phyloP scores from a whole-genome alignment of 1,284 basidiomycete species.

The Heterobasidion parviporum region DNA sequence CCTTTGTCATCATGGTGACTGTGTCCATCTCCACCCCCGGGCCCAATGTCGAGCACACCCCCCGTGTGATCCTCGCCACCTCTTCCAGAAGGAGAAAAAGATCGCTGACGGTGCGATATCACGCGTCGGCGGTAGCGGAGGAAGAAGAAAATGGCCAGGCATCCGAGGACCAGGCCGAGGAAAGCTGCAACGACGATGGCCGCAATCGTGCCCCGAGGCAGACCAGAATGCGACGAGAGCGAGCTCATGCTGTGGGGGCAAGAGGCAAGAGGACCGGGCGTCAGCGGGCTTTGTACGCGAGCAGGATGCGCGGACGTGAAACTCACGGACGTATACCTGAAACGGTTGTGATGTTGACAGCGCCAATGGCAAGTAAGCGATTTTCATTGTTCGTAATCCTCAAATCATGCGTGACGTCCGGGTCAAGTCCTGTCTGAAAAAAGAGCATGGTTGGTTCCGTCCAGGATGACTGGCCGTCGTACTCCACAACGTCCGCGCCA shows the following conservation, averaged over 20 bases:
- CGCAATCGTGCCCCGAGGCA: conserved; percentile 49
- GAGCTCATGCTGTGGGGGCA: conserved; percentile 7
- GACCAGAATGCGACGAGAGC: conserved; percentile 10
- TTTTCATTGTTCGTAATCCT: conserved; percentile 50
- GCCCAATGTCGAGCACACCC: conserved; percentile 11
- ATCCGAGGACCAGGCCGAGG: conserved; percentile 24
- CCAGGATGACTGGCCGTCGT: conserved; percentile 47
- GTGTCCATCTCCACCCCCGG: not conserved
- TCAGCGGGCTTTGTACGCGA: conserved; percentile 6
- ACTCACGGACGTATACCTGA: conserved; percentile 26
- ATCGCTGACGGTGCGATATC: not conserved
- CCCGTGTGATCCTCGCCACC: conserved; percentile 4
- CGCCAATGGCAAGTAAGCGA: conserved; percentile 31
- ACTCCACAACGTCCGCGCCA: conserved; percentile 23
- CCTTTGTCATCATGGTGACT: not conserved
- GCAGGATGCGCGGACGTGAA: not conserved
- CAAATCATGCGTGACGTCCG: conserved; percentile 37
- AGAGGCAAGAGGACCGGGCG: conserved; percentile 7
- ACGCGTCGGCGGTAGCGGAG: conserved; percentile 31
- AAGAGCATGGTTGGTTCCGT: conserved; percentile 44
- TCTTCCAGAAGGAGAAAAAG: conserved; percentile 1
- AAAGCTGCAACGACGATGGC: conserved; percentile 49
- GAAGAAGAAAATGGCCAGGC: conserved; percentile 32
- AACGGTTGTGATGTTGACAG: conserved; percentile 33
- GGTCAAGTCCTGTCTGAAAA: conserved; percentile 52